phyloP scores from a whole-genome alignment of 2,329 filamentous ascomycete genomes.

The Xylariaceae sp. region DNA sequence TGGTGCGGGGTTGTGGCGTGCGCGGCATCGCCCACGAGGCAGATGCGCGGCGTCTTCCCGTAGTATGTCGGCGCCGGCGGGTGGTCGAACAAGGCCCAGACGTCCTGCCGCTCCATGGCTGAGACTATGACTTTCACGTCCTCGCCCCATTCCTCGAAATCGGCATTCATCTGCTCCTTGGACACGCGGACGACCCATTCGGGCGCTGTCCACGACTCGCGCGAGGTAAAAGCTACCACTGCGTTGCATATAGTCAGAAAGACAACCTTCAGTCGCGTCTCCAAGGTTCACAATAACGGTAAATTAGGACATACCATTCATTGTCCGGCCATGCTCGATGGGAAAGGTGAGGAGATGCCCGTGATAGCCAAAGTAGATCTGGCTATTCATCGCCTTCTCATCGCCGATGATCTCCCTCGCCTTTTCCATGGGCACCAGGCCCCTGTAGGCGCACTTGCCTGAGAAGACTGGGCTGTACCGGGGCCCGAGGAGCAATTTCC shows the following conservation, averaged over 20 bases:
- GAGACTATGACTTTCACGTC: slow-evolving; percentile 16
- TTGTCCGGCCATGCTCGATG: slow-evolving; percentile 25
- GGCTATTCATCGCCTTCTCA: slow-evolving; percentile 26
- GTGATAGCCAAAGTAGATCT: slow-evolving; percentile 39
- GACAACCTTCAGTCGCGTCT: too few species aligned
- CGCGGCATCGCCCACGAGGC: slow-evolving; percentile 56
- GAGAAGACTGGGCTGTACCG: slow-evolving; percentile 31
- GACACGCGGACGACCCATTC: slow-evolving; percentile 24
- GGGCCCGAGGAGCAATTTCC: slow-evolving; percentile 45
- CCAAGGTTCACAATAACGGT: too few species aligned
- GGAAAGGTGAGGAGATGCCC: slow-evolving; percentile 59
- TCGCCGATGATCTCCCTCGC: slow-evolving; percentile 45
- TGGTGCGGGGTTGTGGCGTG: slow-evolving; percentile 58
- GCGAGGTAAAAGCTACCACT: slow-evolving; percentile 26
- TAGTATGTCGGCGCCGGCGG: slow-evolving; percentile 38
- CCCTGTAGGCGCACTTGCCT: slow-evolving; percentile 45
- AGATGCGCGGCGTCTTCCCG: slow-evolving; percentile 32
- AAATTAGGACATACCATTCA: slow-evolving; percentile 23
- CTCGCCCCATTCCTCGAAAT: slow-evolving; percentile 22
- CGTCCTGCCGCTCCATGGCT: slow-evolving; percentile 36
- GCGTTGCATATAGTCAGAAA: neutral
- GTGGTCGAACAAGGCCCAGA: slow-evolving; percentile 42
- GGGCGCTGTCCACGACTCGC: slow-evolving; percentile 19
- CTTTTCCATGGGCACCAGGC: slow-evolving; percentile 43
- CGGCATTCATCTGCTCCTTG: slow-evolving; percentile 22